Percentiles rank a stretch among this genome's conserved stretches.
These are phyloP conservation scores for Cyclocybe cylindracea DNA, from an alignment of 768 basidiomycete species.

Conservation along the genomic window DNA sequence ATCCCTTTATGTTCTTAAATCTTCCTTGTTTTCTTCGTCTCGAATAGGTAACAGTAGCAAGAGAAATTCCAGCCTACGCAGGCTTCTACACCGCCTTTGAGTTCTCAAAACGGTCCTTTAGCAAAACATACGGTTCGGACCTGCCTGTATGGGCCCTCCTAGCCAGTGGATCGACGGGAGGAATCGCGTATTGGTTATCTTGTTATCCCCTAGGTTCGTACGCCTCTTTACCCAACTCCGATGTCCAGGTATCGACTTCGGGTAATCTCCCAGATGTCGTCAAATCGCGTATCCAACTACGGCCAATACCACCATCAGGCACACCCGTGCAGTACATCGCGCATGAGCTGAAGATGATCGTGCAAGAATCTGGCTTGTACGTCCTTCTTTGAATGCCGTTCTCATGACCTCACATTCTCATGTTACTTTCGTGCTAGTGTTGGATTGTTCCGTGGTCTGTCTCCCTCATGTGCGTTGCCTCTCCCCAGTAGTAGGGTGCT, in stretches of 20 bases:
- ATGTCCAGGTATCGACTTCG: background rate
- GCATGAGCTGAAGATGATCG: constrained; percentile 63
- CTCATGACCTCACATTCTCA: background rate
- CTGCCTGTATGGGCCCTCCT: constrained; percentile 86
- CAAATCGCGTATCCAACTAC: constrained; percentile 88
- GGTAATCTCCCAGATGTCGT: constrained; percentile 64
- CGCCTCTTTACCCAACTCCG: background rate
- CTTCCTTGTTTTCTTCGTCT: background rate
- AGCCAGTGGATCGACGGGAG: constrained; percentile 81
- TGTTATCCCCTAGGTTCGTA: constrained; percentile 81
- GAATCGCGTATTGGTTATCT: constrained; percentile 91
- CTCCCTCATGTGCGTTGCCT: constrained; percentile 68
- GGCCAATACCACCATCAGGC: constrained; percentile 69
- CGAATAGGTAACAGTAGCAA: constrained; percentile 77
- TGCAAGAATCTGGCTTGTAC: constrained; percentile 74
- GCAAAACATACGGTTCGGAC: constrained; percentile 58
- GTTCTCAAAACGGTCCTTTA: constrained; percentile 80
- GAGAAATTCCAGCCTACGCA: constrained; percentile 97
- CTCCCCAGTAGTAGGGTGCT: background rate
- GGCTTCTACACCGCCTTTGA: constrained; percentile 79
- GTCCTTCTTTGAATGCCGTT: constrained; percentile 25
- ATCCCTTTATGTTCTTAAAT: background rate
- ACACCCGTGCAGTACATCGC: constrained; percentile 78
- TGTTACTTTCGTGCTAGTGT: constrained; percentile 31
- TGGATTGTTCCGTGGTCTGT: constrained; percentile 73